Evolutionary conservation across 2,329 filamentous ascomycete species (phyloP).

Genomic region (Xylaria sp.): DNA sequence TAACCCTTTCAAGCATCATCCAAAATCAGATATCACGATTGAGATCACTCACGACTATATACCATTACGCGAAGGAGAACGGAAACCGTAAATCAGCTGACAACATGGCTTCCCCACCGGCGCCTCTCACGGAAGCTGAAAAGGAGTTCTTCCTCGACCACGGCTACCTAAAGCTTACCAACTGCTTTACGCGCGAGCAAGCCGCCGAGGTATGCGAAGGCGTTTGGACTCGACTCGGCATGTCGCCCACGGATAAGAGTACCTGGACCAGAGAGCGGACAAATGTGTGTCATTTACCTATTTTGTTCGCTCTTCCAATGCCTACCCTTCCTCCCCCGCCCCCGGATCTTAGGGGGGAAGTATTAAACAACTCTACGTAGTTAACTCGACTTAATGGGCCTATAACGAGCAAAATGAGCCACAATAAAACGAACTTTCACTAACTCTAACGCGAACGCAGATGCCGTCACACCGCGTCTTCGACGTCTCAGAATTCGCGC

Average conservation of each 20-base stretch:
- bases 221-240: slow-evolving; percentile 74
- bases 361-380: too few relatives aligned
- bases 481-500: slow-evolving; percentile 66
- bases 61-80: not conserved
- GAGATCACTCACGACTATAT: not conserved
- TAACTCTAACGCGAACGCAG: slow-evolving; percentile 13
- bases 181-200: slow-evolving; percentile 56
- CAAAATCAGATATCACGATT: not conserved
- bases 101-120: slow-evolving; percentile 45
- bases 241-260: slow-evolving; percentile 70
- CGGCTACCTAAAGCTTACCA: slow-evolving; percentile 64
- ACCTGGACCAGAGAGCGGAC: slow-evolving; percentile 72
- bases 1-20: not conserved
- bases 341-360: too few relatives aligned
- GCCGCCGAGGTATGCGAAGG: slow-evolving; percentile 51
- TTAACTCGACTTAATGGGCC: not conserved
- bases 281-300: slow-evolving; percentile 56
- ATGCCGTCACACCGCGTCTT: slow-evolving; percentile 70
- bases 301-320: not conserved
- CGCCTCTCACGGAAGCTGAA: slow-evolving; percentile 47
- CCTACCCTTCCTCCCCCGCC: too few relatives aligned
- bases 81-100: not conserved
- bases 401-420: not conserved
- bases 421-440: not conserved
- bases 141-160: slow-evolving; percentile 63